Conservation (phyloP, 1,139 yeast species). For the Pichia cactophila region DNA sequence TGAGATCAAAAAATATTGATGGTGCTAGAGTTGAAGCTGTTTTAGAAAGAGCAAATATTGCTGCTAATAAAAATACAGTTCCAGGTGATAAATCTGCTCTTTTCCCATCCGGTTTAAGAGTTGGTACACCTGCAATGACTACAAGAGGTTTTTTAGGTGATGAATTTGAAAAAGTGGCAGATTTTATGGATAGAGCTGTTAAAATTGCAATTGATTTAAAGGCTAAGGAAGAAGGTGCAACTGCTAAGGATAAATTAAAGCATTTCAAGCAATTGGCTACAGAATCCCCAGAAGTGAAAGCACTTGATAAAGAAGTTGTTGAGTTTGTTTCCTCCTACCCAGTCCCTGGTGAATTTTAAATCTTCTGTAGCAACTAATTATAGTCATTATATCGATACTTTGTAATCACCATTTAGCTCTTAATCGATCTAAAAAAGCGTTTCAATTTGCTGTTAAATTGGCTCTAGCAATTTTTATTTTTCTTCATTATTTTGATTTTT, state of each 20-base stretch:
- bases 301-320: slow-evolving; percentile 55
- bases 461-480: no score
- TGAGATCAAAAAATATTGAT: slow-evolving; percentile 79
- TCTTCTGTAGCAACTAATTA: background rate
- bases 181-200: slow-evolving; percentile 73
- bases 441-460: no score
- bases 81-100: slow-evolving; percentile 95
- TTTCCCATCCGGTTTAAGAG: slow-evolving; percentile 92
- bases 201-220: slow-evolving; percentile 55
- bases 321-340: slow-evolving; percentile 64
- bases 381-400: background rate
- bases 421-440: no score
- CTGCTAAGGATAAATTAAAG: slow-evolving; percentile 56
- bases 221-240: slow-evolving; percentile 49
- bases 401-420: no score
- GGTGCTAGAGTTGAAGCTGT: slow-evolving; percentile 95
- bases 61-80: slow-evolving; percentile 91
- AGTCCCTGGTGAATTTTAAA: slow-evolving; percentile 63
- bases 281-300: slow-evolving; percentile 48
- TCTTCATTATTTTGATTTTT: background rate
- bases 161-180: slow-evolving; percentile 74
- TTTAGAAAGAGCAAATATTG: slow-evolving; percentile 82
- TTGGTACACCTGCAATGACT: slow-evolving; percentile 98
- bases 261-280: slow-evolving; percentile 60
- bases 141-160: slow-evolving; percentile 82